These are phyloP conservation scores for Cardamine resedifolia DNA, from an alignment of 345 rosid genomes.

Conservation along the genomic window DNA sequence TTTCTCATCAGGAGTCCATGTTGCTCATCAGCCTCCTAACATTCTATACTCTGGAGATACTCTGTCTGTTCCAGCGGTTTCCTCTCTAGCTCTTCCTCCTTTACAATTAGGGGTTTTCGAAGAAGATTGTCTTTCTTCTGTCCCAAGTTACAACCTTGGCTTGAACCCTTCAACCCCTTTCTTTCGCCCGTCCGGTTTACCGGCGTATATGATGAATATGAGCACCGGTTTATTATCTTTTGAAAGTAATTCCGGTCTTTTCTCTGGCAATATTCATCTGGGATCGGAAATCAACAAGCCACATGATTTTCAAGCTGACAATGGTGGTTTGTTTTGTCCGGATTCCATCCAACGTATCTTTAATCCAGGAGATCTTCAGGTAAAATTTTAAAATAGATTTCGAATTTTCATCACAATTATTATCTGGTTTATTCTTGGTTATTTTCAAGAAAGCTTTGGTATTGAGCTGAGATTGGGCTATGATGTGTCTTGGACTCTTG, in stretches of 20 bases:
- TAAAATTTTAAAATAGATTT: slow-evolving; percentile 26
- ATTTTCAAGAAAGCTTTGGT: not conserved
- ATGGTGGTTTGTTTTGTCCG: slow-evolving; percentile 57
- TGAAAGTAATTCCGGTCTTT: slow-evolving; percentile 45
- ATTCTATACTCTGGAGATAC: slow-evolving; percentile 22
- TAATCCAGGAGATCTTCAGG: slow-evolving; percentile 69
- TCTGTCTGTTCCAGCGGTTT: slow-evolving; percentile 8
- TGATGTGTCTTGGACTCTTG: not conserved
- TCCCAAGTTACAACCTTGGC: slow-evolving; percentile 58
- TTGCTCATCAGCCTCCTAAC: slow-evolving; percentile 35
- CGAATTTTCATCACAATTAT: not conserved
- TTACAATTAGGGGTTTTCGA: slow-evolving; percentile 51
- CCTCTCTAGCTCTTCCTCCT: slow-evolving; percentile 31
- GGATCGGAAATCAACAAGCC: slow-evolving; percentile 52
- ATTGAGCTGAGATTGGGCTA: not conserved
- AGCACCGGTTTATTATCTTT: slow-evolving; percentile 43
- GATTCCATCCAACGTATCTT: slow-evolving; percentile 50
- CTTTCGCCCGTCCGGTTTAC: slow-evolving; percentile 42
- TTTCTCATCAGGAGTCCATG: slow-evolving; percentile 47
- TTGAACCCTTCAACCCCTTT: slow-evolving; percentile 59
- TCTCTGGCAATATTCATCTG: slow-evolving; percentile 41
- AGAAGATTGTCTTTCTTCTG: slow-evolving; percentile 73
- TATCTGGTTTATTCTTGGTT: not conserved
- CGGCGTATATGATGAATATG: slow-evolving; percentile 44
- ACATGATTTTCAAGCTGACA: slow-evolving; percentile 57